Evolutionary conservation across 202 grass and related monocot species (phyloP).

Genomic region (Saccharum hybrid): DNA sequence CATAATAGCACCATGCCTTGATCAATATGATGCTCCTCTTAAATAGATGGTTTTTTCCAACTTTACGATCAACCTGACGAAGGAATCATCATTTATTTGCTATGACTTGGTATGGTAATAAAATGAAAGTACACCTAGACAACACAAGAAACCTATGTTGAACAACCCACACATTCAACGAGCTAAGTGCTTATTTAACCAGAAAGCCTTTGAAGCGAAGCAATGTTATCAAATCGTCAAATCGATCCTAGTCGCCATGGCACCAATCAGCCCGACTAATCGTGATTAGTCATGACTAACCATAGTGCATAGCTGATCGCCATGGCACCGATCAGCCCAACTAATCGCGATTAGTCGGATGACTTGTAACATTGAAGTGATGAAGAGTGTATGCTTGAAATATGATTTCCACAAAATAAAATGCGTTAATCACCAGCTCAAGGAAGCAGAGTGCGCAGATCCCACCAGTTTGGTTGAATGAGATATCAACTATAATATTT

Average conservation of each 20-base stretch:
- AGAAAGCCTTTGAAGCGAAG: conserved; percentile 20
- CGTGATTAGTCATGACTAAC: too few relatives aligned
- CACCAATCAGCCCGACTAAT: too few relatives aligned
- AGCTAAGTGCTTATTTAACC: conserved; percentile 28
- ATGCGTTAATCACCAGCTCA: conserved; percentile 66
- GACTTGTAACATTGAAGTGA: not conserved
- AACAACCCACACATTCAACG: conserved; percentile 29
- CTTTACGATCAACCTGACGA: conserved; percentile 67
- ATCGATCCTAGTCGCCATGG: too few relatives aligned
- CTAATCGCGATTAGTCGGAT: too few relatives aligned
- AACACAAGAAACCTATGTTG: conserved; percentile 28
- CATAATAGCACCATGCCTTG: conserved; percentile 98
- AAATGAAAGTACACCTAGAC: conserved; percentile 43
- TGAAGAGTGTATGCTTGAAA: conserved; percentile 1
- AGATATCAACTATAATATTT: conserved; percentile 88
- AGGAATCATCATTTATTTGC: conserved; percentile 29
- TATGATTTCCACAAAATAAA: conserved; percentile 17
- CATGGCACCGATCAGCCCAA: too few relatives aligned
- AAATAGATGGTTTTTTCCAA: conserved; percentile 83
- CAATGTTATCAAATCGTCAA: too few relatives aligned
- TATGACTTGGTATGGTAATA: conserved; percentile 26
- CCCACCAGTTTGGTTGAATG: conserved; percentile 96
- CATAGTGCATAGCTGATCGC: too few relatives aligned
- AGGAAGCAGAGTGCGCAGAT: conserved; percentile 92
- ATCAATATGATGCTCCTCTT: conserved; percentile 95